Evolutionary conservation across 257 asterid species (phyloP).

Genomic region (Ajuga chamaepitys): DNA sequence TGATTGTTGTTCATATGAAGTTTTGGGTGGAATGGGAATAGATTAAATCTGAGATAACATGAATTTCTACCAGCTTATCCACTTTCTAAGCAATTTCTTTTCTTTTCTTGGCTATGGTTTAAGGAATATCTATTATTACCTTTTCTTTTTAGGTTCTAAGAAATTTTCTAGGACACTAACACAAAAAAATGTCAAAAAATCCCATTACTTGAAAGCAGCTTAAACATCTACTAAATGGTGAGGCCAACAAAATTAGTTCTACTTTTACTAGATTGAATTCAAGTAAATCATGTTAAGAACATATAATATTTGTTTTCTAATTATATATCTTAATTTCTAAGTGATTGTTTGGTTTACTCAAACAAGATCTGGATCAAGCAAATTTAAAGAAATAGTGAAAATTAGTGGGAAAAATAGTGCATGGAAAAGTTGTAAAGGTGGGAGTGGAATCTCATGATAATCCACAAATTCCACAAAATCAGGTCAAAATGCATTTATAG

Average conservation of each 20-base stretch:
- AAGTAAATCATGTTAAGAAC: not conserved
- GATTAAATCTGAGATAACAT: not conserved
- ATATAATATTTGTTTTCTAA: not conserved
- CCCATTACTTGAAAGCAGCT: not conserved
- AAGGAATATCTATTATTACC: not conserved
- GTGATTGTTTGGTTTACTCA: not conserved
- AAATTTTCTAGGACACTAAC: not conserved
- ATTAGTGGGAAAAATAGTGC: not conserved
- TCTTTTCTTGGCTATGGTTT: not conserved
- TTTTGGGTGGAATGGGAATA: too few species aligned
- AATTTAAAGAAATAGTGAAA: not conserved
- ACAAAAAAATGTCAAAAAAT: not conserved
- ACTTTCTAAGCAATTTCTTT: too few species aligned
- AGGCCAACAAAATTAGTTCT: not conserved
- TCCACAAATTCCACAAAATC: not conserved
- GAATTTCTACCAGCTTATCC: not conserved
- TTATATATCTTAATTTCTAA: not conserved
- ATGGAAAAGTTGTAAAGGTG: not conserved
- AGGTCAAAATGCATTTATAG: not conserved
- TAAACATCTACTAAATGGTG: not conserved
- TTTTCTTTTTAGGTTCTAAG: not conserved
- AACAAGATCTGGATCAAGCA: not conserved
- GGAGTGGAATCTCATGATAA: slow-evolving; percentile 18
- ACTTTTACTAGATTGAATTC: not conserved
- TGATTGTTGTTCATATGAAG: too few species aligned